Percentiles rank a stretch among this genome's conserved stretches.
These are phyloP conservation scores for Trichoderma sp. DNA, from an alignment of 2,329 filamentous ascomycete genomes.

Conservation along the genomic window DNA sequence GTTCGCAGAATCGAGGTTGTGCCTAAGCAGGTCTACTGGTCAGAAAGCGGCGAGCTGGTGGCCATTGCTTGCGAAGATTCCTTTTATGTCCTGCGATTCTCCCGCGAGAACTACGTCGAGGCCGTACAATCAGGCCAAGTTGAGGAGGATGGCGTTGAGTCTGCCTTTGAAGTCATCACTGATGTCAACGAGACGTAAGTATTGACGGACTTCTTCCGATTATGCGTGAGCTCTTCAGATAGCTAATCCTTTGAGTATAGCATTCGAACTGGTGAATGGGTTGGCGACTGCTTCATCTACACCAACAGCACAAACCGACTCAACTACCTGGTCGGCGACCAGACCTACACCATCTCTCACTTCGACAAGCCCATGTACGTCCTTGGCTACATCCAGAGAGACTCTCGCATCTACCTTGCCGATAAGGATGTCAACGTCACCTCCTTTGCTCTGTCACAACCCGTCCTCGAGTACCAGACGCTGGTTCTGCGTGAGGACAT, in stretches of 20 bases:
- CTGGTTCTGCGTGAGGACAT: slow-evolving; percentile 90
- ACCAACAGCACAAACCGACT: slow-evolving; percentile 94
- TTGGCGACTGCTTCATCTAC: slow-evolving; percentile 98
- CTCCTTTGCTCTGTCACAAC: slow-evolving; percentile 85
- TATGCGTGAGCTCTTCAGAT: neutral
- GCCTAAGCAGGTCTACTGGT: slow-evolving; percentile 83
- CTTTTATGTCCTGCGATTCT: slow-evolving; percentile 91
- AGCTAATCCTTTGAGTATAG: slow-evolving; percentile 37
- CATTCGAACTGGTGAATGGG: slow-evolving; percentile 93
- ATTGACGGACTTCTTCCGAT: neutral
- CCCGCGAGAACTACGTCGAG: slow-evolving; percentile 80
- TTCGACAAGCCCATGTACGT: slow-evolving; percentile 96
- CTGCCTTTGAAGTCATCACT: slow-evolving; percentile 93
- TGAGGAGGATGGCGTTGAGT: slow-evolving; percentile 88
- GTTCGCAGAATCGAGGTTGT: slow-evolving; percentile 88
- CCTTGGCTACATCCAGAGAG: slow-evolving; percentile 89
- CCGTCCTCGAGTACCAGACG: slow-evolving; percentile 95
- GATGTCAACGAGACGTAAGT: slow-evolving; percentile 84
- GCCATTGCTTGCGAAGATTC: slow-evolving; percentile 91
- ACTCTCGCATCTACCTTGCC: slow-evolving; percentile 90
- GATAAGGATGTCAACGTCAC: slow-evolving; percentile 94
- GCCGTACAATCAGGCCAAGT: slow-evolving; percentile 78
- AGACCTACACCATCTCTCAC: slow-evolving; percentile 95
- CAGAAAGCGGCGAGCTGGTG: slow-evolving; percentile 90
- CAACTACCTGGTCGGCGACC: slow-evolving; percentile 96